Conservation (phyloP, 2,329 filamentous ascomycete genomes). For the Ophiostoma pallidulum region DNA sequence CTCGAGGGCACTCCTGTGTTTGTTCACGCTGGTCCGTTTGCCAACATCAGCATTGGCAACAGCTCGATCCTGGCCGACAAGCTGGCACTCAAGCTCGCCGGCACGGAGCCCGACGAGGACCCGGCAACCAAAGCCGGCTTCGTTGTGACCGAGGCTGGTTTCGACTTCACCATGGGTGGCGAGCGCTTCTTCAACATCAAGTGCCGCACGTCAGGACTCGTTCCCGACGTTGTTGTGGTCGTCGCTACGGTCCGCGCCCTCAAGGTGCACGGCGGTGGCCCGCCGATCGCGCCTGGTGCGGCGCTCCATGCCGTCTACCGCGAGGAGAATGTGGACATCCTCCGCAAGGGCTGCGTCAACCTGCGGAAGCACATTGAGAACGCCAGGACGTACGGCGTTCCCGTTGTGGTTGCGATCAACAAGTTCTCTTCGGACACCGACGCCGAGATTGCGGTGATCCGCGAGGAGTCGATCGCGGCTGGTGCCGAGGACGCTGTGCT, state of each 20-base stretch:
- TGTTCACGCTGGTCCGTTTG: slow-evolving; percentile 94
- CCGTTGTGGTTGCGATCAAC: slow-evolving; percentile 96
- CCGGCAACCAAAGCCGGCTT: slow-evolving; percentile 76
- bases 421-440: slow-evolving; percentile 90
- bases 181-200: slow-evolving; percentile 99
- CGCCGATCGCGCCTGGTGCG: slow-evolving; percentile 82
- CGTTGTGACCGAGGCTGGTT: slow-evolving; percentile 92
- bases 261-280: slow-evolving; percentile 93
- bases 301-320: slow-evolving; percentile 81
- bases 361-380: slow-evolving; percentile 92
- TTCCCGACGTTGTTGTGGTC: slow-evolving; percentile 87
- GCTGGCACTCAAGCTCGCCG: slow-evolving; percentile 88
- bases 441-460: slow-evolving; percentile 79
- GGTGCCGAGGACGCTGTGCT: slow-evolving; percentile 90
- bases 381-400: slow-evolving; percentile 78
- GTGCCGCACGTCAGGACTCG: slow-evolving; percentile 85
- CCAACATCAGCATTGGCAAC: slow-evolving; percentile 96
- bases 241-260: slow-evolving; percentile 92
- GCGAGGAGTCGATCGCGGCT: slow-evolving; percentile 82
- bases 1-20: slow-evolving; percentile 95
- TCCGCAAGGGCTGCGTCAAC: slow-evolving; percentile 86
- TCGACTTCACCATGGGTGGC: slow-evolving; percentile 99
- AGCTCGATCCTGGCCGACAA: slow-evolving; percentile 93
- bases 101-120: slow-evolving; percentile 86
- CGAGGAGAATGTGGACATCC: slow-evolving; percentile 85